These are phyloP conservation scores for Aspergillus neoniger DNA, from an alignment of 2,329 filamentous ascomycete species.

Conservation along the genomic window DNA sequence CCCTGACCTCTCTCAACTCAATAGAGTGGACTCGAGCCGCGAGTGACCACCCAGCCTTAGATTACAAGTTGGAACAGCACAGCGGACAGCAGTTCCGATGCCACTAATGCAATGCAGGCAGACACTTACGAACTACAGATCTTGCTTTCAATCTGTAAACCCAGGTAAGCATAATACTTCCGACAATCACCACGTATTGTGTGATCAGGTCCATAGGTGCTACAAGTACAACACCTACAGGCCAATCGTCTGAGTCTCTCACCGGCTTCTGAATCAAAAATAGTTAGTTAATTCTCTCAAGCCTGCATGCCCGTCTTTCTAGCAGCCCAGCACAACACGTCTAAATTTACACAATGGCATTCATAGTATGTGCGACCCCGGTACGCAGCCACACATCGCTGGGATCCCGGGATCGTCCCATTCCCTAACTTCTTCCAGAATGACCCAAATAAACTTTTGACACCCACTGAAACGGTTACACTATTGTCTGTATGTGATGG, in stretches of 20 bases:
- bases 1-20: neutral
- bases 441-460: neutral
- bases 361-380: neutral
- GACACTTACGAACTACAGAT: neutral
- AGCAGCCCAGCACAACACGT: neutral
- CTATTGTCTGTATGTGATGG: constrained; percentile 11
- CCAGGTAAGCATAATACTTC: neutral
- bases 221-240: neutral
- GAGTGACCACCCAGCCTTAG: neutral
- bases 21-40: neutral
- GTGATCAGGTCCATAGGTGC: neutral
- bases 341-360: neutral
- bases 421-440: constrained; percentile 1
- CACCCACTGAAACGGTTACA: constrained; percentile 11
- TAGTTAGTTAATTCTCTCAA: neutral
- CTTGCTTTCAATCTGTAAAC: neutral
- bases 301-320: neutral
- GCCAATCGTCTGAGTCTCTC: neutral
- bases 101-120: neutral
- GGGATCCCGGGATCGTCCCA: neutral
- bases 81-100: neutral
- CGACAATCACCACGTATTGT: neutral
- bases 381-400: neutral
- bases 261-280: neutral
- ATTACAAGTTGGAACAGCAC: neutral